These are phyloP conservation scores for Citrullus colocynthis DNA, from an alignment of 306 rosid species.

Conservation along the genomic window DNA sequence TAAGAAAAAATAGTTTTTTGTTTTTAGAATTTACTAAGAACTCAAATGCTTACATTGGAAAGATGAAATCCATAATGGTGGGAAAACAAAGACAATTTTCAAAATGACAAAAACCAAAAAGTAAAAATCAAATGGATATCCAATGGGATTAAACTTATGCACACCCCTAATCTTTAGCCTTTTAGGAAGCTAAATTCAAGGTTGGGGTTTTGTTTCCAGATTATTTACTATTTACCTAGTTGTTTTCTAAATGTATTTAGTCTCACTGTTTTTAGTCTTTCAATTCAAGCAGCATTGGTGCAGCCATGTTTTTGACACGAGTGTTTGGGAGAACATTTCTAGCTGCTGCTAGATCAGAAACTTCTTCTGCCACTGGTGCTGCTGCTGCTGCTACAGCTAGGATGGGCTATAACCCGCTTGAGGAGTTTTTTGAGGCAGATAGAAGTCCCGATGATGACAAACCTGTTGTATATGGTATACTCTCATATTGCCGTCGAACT, in stretches of 20 bases:
- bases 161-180: not conserved
- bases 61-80: too few relatives aligned
- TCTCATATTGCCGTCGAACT: not conserved
- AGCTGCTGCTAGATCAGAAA: constrained; percentile 53
- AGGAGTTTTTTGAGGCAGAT: constrained; percentile 65
- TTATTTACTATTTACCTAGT: not conserved
- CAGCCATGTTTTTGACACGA: constrained; percentile 41
- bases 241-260: not conserved
- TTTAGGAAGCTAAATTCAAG: not conserved
- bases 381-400: constrained; percentile 21
- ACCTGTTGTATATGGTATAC: constrained; percentile 71
- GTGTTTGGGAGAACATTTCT: constrained; percentile 48
- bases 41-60: too few relatives aligned
- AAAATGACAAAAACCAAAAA: too few relatives aligned
- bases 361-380: constrained; percentile 31
- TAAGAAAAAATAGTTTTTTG: too few relatives aligned
- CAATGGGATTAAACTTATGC: not conserved
- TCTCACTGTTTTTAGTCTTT: not conserved
- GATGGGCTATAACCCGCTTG: constrained; percentile 48
- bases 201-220: not conserved
- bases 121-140: too few relatives aligned
- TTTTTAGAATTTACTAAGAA: too few relatives aligned
- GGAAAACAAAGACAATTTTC: too few relatives aligned
- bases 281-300: constrained; percentile 4
- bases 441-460: constrained; percentile 51